phyloP scores from a whole-genome alignment of 352 stramenopile species.

The Phytophthora agathidicida region DNA sequence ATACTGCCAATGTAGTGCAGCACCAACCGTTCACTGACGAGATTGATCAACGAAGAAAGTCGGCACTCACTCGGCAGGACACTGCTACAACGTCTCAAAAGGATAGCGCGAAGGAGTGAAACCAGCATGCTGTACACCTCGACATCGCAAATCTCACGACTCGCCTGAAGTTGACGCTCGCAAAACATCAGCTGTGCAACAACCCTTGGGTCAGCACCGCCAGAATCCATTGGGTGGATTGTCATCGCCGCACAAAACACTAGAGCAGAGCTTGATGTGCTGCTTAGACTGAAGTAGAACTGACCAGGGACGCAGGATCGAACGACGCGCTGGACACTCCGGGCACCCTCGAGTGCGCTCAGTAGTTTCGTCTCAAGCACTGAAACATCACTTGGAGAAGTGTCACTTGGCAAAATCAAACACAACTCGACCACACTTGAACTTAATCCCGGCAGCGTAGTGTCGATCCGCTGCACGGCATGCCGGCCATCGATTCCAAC shows the following conservation, averaged over 20 bases:
- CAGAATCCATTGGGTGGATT: neutral
- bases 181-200: slow-evolving; percentile 29
- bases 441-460: slow-evolving; percentile 35
- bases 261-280: slow-evolving; percentile 13
- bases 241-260: slow-evolving; percentile 40
- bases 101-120: slow-evolving; percentile 34
- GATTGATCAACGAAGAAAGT: slow-evolving; percentile 30
- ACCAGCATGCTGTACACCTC: slow-evolving; percentile 38
- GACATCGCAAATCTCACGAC: slow-evolving; percentile 21
- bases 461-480: slow-evolving; percentile 39
- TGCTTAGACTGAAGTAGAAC: slow-evolving; percentile 39
- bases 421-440: slow-evolving; percentile 38
- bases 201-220: slow-evolving; percentile 1
- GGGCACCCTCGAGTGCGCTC: slow-evolving; percentile 1
- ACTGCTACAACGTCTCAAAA: slow-evolving; percentile 20
- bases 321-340: slow-evolving; percentile 8
- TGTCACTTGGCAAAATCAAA: slow-evolving; percentile 15
- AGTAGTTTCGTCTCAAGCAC: slow-evolving; percentile 19
- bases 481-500: neutral
- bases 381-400: slow-evolving; percentile 2
- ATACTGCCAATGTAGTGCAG: slow-evolving; percentile 29
- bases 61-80: slow-evolving; percentile 19
- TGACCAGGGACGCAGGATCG: slow-evolving; percentile 9
- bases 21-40: slow-evolving; percentile 39
- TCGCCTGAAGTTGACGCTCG: slow-evolving; percentile 9